phyloP scores from a whole-genome alignment of 2,329 filamentous ascomycete genomes.

The Drechslera avenae region DNA sequence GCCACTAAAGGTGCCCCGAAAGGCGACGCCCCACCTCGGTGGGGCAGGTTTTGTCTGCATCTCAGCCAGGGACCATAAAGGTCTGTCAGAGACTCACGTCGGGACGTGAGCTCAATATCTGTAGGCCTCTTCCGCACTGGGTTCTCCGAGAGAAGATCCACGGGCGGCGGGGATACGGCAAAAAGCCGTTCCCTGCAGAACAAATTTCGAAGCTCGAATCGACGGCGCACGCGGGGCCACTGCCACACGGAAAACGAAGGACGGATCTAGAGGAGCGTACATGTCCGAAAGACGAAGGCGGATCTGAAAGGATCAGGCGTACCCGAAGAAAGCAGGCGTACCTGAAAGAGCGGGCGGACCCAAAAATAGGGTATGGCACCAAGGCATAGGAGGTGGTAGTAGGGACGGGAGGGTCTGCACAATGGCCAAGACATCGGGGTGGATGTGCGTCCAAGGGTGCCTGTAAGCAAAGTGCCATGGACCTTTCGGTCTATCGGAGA shows the following conservation, averaged over 20 bases:
- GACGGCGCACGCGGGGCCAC: background rate
- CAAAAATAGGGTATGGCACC: constrained; percentile 5
- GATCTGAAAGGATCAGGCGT: constrained; percentile 5
- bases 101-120: constrained; percentile 27
- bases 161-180: constrained; percentile 27
- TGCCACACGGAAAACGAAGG: background rate
- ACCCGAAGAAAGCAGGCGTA: constrained; percentile 14
- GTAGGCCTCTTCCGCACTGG: constrained; percentile 37
- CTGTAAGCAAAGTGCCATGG: constrained; percentile 30
- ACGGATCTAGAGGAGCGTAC: constrained; percentile 7
- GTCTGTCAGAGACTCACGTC: constrained; percentile 29
- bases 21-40: background rate
- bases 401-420: constrained; percentile 11
- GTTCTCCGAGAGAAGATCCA: constrained; percentile 22
- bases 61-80: constrained; percentile 34
- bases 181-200: constrained; percentile 24
- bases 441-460: constrained; percentile 24
- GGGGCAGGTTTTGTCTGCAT: constrained; percentile 26
- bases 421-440: constrained; percentile 17
- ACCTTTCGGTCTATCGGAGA: constrained; percentile 28
- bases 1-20: background rate
- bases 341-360: constrained; percentile 17
- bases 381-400: background rate
- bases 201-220: constrained; percentile 12
- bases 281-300: constrained; percentile 10